Base-by-base conservation (phyloP, 1,284 basidiomycete genomes). In the Termitomyces sp. region DNA sequence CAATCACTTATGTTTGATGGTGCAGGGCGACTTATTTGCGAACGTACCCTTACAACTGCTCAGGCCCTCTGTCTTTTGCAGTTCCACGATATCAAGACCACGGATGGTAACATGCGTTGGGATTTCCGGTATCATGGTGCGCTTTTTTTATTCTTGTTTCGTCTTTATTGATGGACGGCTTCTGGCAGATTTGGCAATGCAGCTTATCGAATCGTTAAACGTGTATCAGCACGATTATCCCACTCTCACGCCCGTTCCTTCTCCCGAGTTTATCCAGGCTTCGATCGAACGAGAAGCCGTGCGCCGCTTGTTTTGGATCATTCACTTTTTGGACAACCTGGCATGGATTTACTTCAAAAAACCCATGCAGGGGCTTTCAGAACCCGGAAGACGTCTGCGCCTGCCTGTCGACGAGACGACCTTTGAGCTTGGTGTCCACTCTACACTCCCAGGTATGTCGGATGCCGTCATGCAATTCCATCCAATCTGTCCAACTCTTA, bases 271-370 rank as follows among this genome's bases (percentile, higher is more conserved):
- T 55, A 77, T 84, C 33, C 76, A 81, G 54, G 69, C 69, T 41
- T 77, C 77, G 54, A 81, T 86, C 58, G 82, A 88, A 62, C 81
- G 81, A 51, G 87, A 89, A 69, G 83, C 82, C 57, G 72, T 82
- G 24, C 79, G 88, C 40, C 81, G 88, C 50, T 81, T 86, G 53
- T 89, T 90, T 66, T 91, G 88, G 88, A 70, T 88, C 49, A 79
- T 88, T 50, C 80, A 84, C 62, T 69, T 82, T 50, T 67, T 77
- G 49, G 80, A 83, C 62, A 70, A 77, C 56, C 69, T 78, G 54
- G 65, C 70, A 26, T 73, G 74, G 53, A 74, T 80, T 52, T 73
- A 78, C 58, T 79, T 76, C 62, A 75, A 75, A 63, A 76, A 75
- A 52, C 69, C 72, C 16, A 72, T 58, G 51, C 52, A 76, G 43